Evolutionary conservation across 2,329 filamentous ascomycete genomes (phyloP).

Genomic region (Colletotrichum incanum): DNA sequence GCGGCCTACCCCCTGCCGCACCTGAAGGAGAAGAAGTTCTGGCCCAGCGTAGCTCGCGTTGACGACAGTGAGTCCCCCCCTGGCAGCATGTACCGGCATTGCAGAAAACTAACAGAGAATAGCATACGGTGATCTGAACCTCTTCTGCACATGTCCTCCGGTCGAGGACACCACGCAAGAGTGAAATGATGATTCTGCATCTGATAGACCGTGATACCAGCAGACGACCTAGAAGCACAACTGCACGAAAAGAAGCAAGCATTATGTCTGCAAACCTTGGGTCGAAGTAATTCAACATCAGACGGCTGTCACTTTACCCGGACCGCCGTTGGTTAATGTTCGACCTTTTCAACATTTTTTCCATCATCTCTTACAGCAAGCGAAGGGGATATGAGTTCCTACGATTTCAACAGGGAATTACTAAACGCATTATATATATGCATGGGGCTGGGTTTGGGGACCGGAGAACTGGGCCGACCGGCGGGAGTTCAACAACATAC

Average conservation of each 20-base stretch:
- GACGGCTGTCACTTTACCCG: conserved; percentile 3
- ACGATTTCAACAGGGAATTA: conserved; percentile 35
- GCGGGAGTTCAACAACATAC: conserved; percentile 26
- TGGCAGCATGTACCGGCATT: not conserved
- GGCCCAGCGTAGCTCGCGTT: conserved; percentile 88
- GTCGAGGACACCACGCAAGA: conserved; percentile 74
- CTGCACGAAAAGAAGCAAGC: conserved; percentile 10
- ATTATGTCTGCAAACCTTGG: not conserved
- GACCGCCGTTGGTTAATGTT: not conserved
- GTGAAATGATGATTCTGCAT: conserved; percentile 35
- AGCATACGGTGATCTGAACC: conserved; percentile 92
- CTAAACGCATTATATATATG: conserved; percentile 5
- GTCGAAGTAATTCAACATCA: conserved; percentile 38
- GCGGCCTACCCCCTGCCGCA: conserved; percentile 90
- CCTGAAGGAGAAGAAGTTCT: conserved; percentile 97
- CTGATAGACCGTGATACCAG: conserved; percentile 32
- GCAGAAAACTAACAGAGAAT: conserved; percentile 42
- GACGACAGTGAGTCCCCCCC: conserved; percentile 83
- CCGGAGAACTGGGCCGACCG: conserved; percentile 3
- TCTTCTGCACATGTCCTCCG: conserved; percentile 95
- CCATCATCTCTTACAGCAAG: conserved; percentile 30
- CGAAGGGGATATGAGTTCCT: conserved; percentile 33
- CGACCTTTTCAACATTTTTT: conserved; percentile 26
- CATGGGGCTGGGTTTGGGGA: not conserved
- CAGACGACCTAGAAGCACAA: conserved; percentile 12